Conservation (phyloP, 139 green algal species). For the Auxenochlorella pyrenoidosa region DNA sequence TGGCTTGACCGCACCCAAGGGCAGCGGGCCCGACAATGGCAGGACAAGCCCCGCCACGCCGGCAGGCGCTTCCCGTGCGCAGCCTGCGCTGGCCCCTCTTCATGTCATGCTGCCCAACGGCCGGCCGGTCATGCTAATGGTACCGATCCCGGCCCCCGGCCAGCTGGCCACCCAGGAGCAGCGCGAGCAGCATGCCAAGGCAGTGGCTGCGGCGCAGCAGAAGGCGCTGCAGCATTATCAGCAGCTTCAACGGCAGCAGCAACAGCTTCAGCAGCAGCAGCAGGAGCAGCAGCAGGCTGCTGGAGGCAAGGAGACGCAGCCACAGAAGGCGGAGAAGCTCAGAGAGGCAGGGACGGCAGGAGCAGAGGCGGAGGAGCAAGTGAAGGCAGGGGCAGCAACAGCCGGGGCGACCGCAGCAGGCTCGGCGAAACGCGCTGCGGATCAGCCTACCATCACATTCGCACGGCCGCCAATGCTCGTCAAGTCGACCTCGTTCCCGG, state of each 20-base stretch:
- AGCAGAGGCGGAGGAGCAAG: not conserved
- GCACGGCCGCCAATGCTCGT: not conserved
- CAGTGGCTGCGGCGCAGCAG: not conserved
- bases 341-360: not conserved
- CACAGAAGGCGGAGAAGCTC: no score
- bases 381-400: not conserved
- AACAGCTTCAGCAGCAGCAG: not conserved
- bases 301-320: no score
- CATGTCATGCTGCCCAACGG: no score
- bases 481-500: not conserved
- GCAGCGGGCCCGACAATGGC: no score
- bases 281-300: not conserved
- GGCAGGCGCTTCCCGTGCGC: not conserved
- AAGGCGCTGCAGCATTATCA: not conserved
- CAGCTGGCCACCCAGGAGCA: not conserved
- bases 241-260: not conserved
- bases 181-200: not conserved
- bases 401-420: not conserved
- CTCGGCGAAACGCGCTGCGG: not conserved
- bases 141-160: no score
- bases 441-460: constrained; percentile 7
- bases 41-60: not conserved
- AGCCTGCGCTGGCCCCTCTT: no score
- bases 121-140: no score
- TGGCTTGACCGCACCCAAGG: no score